phyloP scores from a whole-genome alignment of 2,329 filamentous ascomycete genomes.

The Esteya vermicola region DNA sequence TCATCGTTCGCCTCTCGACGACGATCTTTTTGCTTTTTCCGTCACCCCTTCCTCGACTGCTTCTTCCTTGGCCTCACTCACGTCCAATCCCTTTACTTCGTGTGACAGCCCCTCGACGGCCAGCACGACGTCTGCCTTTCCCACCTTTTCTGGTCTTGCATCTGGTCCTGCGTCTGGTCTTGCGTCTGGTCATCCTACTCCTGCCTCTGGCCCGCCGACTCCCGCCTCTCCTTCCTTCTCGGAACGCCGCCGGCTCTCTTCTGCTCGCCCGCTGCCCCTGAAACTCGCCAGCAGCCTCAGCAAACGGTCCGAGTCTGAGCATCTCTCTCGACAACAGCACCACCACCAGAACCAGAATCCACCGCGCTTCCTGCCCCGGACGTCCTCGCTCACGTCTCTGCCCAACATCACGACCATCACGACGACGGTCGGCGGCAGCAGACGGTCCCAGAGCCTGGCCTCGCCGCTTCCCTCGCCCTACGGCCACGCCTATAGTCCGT shows the following conservation, averaged over 20 bases:
- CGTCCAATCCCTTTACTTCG: constrained; percentile 2
- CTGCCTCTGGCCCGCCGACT: not conserved
- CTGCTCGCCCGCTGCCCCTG: constrained; percentile 3
- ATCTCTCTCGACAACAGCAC: constrained; percentile 1
- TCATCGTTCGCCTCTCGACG: not conserved
- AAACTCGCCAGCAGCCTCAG: too few relatives aligned
- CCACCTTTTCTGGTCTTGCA: not conserved
- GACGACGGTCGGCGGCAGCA: not conserved
- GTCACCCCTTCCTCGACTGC: not conserved
- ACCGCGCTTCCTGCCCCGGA: not conserved
- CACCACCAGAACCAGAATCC: too few relatives aligned
- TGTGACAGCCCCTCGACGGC: not conserved
- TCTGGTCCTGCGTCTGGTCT: too few relatives aligned
- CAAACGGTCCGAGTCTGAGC: too few relatives aligned
- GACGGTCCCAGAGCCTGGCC: constrained; percentile 6
- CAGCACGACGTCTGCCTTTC: not conserved
- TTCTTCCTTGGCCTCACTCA: constrained; percentile 2
- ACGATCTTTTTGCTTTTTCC: not conserved
- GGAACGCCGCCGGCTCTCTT: too few relatives aligned
- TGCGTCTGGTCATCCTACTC: too few relatives aligned
- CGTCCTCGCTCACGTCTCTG: constrained; percentile 5
- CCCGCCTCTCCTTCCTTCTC: not conserved
- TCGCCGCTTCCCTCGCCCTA: not conserved
- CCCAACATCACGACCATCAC: constrained; percentile 2
- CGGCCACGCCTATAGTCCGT: too few relatives aligned